Conservation (phyloP, 2,329 filamentous ascomycete species). For the Hypomyces perniciosus region DNA sequence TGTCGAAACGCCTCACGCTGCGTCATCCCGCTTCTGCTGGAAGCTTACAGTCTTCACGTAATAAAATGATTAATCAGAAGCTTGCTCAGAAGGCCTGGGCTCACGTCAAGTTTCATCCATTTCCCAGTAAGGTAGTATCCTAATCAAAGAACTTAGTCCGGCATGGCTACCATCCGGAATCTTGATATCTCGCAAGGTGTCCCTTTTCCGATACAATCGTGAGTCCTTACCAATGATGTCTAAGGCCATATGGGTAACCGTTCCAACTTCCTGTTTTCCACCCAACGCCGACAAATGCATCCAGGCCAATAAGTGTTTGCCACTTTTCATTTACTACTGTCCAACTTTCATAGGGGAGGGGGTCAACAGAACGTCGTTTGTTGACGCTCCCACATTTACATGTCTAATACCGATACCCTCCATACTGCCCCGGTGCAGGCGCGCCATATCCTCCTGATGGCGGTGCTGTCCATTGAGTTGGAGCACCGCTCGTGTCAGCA, state of each 20-base stretch:
- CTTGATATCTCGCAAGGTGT: too few relatives aligned
- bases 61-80: too few relatives aligned
- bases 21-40: too few relatives aligned
- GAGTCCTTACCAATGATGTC: conserved; percentile 5
- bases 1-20: too few relatives aligned
- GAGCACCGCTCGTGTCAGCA: conserved; percentile 21
- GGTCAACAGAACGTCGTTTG: not conserved
- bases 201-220: not conserved
- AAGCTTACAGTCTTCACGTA: too few relatives aligned
- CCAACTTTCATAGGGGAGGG: not conserved
- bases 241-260: conserved; percentile 5
- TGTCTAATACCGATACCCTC: conserved; percentile 29
- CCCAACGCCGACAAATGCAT: conserved; percentile 13
- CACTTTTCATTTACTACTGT: conserved; percentile 4
- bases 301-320: conserved; percentile 4
- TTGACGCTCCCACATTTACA: not conserved
- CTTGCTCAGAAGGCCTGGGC: too few relatives aligned
- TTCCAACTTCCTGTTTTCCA: conserved; percentile 7
- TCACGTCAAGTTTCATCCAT: not conserved
- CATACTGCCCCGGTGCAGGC: conserved; percentile 29
- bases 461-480: conserved; percentile 24
- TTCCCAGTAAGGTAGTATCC: too few relatives aligned
- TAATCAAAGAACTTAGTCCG: too few relatives aligned
- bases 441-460: conserved; percentile 24
- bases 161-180: not conserved